A percentile compares a stretch with the other conserved stretches of the same genome.
phyloP scores from a whole-genome alignment of 1,284 basidiomycete genomes.

The Puccinia horiana region DNA sequence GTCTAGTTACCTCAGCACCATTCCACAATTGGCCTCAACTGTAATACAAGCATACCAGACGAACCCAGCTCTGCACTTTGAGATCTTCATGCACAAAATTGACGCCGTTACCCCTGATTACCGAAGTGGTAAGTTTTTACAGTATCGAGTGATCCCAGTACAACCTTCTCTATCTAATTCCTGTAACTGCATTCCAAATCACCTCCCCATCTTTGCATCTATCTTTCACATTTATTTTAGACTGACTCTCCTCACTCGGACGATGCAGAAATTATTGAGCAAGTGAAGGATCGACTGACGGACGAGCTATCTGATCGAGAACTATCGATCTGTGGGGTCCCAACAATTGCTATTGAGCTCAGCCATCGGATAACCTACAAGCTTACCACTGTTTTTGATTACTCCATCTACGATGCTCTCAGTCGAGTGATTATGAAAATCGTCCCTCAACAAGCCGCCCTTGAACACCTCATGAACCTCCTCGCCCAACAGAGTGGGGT shows the following conservation, averaged over 20 bases:
- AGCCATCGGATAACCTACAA: constrained; percentile 66
- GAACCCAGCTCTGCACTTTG: constrained; percentile 77
- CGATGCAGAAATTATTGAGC: constrained; percentile 62
- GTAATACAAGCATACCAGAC: constrained; percentile 64
- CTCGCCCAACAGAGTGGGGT: constrained; percentile 65
- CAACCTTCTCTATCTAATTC: constrained; percentile 40
- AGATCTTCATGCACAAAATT: constrained; percentile 95
- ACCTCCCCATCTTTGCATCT: constrained; percentile 5
- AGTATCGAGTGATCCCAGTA: constrained; percentile 8
- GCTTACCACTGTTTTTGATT: constrained; percentile 84
- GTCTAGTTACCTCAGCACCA: constrained; percentile 66
- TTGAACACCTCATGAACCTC: constrained; percentile 77
- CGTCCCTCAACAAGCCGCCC: constrained; percentile 66
- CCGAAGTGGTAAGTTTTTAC: constrained; percentile 69
- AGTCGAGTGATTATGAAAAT: constrained; percentile 72
- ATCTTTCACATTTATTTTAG: constrained; percentile 2
- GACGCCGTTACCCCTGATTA: constrained; percentile 91
- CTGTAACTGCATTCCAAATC: background rate
- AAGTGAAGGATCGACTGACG: constrained; percentile 66
- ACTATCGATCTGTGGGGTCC: constrained; percentile 52
- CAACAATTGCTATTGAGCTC: constrained; percentile 51
- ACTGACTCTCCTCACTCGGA: constrained; percentile 62
- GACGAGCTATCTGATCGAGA: constrained; percentile 62
- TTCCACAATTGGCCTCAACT: constrained; percentile 54
- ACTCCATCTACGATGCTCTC: constrained; percentile 82